Evolutionary conservation across 768 basidiomycete species (phyloP).

Genomic region (Xanthoconium purpureum): DNA sequence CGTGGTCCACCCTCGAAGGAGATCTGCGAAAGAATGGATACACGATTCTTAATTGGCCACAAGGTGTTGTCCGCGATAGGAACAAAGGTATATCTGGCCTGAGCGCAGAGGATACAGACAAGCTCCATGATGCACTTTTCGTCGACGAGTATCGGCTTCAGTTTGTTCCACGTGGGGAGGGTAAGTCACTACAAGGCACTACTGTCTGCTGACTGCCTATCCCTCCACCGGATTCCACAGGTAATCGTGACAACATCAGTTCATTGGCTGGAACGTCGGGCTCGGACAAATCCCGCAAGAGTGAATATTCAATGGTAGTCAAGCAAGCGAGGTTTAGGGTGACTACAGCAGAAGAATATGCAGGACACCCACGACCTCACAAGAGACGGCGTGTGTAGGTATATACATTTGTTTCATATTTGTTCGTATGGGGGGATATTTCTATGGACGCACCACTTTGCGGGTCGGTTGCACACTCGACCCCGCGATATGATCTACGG

Average conservation of each 20-base stretch:
- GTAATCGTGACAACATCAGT: no score
- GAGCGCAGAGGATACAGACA: conserved; percentile 3
- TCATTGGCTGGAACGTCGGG: no score
- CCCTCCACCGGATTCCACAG: no score
- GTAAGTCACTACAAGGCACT: not conserved
- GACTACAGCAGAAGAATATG: not conserved
- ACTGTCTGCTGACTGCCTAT: no score
- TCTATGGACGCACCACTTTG: no score
- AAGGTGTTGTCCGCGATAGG: not conserved
- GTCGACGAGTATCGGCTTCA: not conserved
- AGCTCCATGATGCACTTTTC: conserved; percentile 8
- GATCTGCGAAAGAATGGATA: not conserved
- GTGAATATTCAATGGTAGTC: not conserved
- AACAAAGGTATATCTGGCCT: no score
- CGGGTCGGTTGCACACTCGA: no score
- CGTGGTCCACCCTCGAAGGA: conserved; percentile 1
- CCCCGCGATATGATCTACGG: no score
- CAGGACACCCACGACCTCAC: not conserved
- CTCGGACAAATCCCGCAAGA: not conserved
- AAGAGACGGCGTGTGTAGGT: no score
- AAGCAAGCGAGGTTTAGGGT: conserved; percentile 1
- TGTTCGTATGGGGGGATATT: no score
- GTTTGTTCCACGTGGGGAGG: not conserved
- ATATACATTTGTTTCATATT: no score
- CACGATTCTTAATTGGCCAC: conserved; percentile 5